phyloP scores from a whole-genome alignment of 2,329 filamentous ascomycete species.

The Fusarium miscanthi region DNA sequence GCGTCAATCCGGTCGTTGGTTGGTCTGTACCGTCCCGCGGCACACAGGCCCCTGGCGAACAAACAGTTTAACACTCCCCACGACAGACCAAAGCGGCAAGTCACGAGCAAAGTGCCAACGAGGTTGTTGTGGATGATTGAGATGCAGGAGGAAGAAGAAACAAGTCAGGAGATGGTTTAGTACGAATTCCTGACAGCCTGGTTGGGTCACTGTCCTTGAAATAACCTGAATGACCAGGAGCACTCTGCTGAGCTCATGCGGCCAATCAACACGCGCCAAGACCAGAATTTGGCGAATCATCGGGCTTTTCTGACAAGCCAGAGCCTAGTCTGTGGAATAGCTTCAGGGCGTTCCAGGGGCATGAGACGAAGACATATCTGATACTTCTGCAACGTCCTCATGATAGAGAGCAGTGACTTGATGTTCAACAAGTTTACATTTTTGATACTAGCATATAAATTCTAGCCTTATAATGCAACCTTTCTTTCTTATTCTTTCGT shows the following conservation, averaged over 20 bases:
- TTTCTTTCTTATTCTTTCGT: not conserved
- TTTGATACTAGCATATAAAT: too few relatives aligned
- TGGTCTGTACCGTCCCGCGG: constrained; percentile 37
- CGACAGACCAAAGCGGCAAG: constrained; percentile 14
- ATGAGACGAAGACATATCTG: too few relatives aligned
- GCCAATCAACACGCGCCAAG: constrained; percentile 24
- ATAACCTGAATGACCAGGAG: constrained; percentile 10
- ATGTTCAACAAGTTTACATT: not conserved
- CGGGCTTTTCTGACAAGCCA: not conserved
- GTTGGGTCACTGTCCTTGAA: constrained; percentile 43
- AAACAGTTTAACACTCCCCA: constrained; percentile 19
- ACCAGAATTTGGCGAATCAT: constrained; percentile 15
- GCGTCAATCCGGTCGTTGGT: constrained; percentile 38
- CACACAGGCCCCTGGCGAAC: constrained; percentile 36
- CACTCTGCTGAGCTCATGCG: constrained; percentile 1
- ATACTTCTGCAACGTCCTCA: not conserved
- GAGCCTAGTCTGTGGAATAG: constrained; percentile 32
- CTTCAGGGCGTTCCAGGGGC: constrained; percentile 26
- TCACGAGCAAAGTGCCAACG: constrained; percentile 28
- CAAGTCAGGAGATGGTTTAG: constrained; percentile 41
- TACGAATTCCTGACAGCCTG: constrained; percentile 33
- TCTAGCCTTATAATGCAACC: fast-evolving
- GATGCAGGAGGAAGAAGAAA: constrained; percentile 31
- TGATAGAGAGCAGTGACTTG: not conserved
- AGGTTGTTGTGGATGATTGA: constrained; percentile 31